Evolutionary conservation across 2,329 filamentous ascomycete species (phyloP).

Genomic region (Penicillium sp.): DNA sequence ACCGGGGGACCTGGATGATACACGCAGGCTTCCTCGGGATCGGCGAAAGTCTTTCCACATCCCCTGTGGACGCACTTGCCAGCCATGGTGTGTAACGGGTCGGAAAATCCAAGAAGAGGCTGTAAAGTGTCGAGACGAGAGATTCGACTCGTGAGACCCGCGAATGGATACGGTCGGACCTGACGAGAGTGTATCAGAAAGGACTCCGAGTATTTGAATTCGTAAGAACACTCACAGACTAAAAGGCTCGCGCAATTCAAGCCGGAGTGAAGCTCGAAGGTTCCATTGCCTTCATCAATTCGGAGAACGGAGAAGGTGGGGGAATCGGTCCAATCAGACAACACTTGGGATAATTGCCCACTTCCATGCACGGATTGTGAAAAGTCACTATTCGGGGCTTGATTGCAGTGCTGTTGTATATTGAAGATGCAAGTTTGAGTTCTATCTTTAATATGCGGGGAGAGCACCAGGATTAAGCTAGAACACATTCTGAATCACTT

Average conservation of each 20-base stretch:
- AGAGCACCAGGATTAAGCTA: too few species aligned
- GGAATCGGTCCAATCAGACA: not conserved
- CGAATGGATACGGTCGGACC: not conserved
- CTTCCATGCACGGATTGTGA: not conserved
- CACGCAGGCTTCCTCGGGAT: slow-evolving; percentile 77
- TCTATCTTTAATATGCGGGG: too few species aligned
- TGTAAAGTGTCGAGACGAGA: slow-evolving; percentile 2
- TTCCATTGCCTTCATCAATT: slow-evolving; percentile 33
- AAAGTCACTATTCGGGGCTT: not conserved
- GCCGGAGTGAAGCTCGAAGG: slow-evolving; percentile 40
- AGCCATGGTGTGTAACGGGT: slow-evolving; percentile 32
- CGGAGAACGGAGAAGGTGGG: not conserved
- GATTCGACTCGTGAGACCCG: not conserved
- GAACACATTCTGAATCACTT: too few species aligned
- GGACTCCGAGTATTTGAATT: not conserved
- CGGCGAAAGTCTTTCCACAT: slow-evolving; percentile 84
- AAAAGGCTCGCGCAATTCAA: slow-evolving; percentile 35
- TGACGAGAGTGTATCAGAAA: not conserved
- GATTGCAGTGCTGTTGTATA: too few species aligned
- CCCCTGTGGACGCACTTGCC: slow-evolving; percentile 92
- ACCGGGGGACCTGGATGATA: slow-evolving; percentile 93
- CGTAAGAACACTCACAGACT: not conserved
- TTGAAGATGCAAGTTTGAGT: too few species aligned
- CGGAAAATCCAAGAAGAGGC: not conserved
- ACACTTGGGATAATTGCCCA: not conserved